A percentile compares a stretch with the other conserved stretches of the same genome.
Conservation (phyloP, 495 filamentous ascomycete species). For the Arthonia radiata region DNA sequence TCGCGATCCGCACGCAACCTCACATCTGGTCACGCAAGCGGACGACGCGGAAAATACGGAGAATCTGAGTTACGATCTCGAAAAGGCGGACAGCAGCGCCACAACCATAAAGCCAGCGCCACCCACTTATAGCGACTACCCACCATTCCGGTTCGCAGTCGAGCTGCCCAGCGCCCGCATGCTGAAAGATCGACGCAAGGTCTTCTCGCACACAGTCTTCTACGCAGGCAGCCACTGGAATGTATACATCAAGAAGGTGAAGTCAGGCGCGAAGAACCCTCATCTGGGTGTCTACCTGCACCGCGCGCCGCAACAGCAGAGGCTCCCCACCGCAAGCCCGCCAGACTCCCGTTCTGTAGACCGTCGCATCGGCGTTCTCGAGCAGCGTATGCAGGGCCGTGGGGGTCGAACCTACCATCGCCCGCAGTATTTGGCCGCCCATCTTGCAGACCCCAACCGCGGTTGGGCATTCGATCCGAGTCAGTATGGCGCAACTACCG, state of each 20-base stretch:
- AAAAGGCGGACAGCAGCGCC: background rate
- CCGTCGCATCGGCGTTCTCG: slow-evolving; percentile 22
- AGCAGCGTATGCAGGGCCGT: slow-evolving; percentile 23
- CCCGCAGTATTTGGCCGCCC: no score
- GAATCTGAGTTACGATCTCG: background rate
- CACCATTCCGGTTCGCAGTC: slow-evolving; percentile 32
- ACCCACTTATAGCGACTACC: slow-evolving; percentile 25
- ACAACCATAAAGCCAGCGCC: slow-evolving; percentile 10
- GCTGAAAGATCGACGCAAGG: slow-evolving; percentile 33
- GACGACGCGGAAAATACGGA: no score
- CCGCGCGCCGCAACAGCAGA: slow-evolving; percentile 31
- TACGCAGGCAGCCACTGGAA: slow-evolving; percentile 37
- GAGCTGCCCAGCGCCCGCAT: slow-evolving; percentile 29
- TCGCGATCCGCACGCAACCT: no score
- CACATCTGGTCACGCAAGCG: no score
- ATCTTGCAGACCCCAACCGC: no score
- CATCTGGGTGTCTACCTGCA: slow-evolving; percentile 36
- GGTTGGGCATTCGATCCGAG: no score
- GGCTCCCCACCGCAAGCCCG: slow-evolving; percentile 8
- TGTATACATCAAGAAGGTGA: slow-evolving; percentile 36
- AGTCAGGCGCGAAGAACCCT: slow-evolving; percentile 20
- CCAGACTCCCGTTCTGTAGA: slow-evolving; percentile 16
- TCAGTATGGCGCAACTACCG: no score
- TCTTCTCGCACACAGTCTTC: slow-evolving; percentile 36
- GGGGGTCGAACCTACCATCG: no score